Percentiles rank a stretch among this genome's conserved stretches.
These are phyloP conservation scores for Rhodomyrtus psidioides DNA, from an alignment of 441 rosid genomes.

Conservation along the genomic window DNA sequence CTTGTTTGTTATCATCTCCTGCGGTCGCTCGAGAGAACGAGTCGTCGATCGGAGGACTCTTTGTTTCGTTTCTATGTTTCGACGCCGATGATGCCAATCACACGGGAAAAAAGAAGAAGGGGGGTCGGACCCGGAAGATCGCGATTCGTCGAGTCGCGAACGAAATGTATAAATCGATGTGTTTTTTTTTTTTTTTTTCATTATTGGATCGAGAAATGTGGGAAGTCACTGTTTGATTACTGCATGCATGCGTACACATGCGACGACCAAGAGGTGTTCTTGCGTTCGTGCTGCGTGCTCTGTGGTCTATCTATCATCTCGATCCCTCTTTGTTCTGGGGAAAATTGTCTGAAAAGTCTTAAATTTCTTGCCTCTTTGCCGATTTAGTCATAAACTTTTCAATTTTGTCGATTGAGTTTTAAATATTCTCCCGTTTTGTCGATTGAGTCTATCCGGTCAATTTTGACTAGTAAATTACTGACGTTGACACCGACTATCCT, in stretches of 20 bases:
- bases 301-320: neutral
- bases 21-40: neutral
- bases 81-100: neutral
- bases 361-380: no score
- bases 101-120: neutral
- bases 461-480: no score
- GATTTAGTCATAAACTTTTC: no score
- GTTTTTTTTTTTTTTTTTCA: neutral
- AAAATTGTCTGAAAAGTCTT: no score
- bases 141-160: neutral
- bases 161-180: neutral
- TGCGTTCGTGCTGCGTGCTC: neutral
- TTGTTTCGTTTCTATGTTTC: neutral
- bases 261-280: neutral
- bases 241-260: neutral
- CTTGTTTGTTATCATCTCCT: neutral
- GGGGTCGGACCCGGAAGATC: neutral
- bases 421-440: no score
- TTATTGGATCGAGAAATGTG: neutral
- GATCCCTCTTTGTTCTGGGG: neutral
- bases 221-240: neutral
- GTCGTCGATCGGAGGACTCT: neutral
- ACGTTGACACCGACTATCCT: no score
- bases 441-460: no score
- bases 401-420: no score